Evolutionary conservation across 1,139 yeast species (phyloP).

Genomic region (Pichia sp.): DNA sequence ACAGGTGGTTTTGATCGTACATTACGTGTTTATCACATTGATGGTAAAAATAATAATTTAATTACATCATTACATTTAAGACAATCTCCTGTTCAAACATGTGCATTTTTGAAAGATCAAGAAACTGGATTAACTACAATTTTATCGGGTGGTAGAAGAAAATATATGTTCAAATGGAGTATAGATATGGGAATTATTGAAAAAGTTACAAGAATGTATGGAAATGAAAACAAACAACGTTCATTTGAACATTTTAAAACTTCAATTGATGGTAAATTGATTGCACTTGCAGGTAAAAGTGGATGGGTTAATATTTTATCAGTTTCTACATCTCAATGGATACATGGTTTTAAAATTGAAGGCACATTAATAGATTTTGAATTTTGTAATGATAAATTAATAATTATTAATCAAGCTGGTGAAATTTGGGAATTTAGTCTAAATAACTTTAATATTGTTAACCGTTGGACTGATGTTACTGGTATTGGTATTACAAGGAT

Average conservation of each 20-base stretch:
- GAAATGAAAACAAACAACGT: constrained; percentile 77
- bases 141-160: constrained; percentile 86
- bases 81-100: constrained; percentile 74
- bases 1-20: constrained; percentile 94
- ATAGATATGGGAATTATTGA: constrained; percentile 56
- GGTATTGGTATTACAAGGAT: constrained; percentile 79
- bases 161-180: constrained; percentile 91
- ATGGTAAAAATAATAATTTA: constrained; percentile 77
- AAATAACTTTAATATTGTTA: constrained; percentile 41
- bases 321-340: constrained; percentile 77
- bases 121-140: constrained; percentile 44
- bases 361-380: constrained; percentile 79
- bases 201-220: constrained; percentile 83
- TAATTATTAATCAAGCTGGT: constrained; percentile 73
- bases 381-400: constrained; percentile 38
- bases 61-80: constrained; percentile 78
- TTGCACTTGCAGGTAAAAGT: constrained; percentile 74
- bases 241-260: constrained; percentile 83
- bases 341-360: constrained; percentile 81
- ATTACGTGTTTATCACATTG: constrained; percentile 79
- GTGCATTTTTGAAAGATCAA: constrained; percentile 41
- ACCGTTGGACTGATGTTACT: constrained; percentile 82
- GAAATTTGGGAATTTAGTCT: constrained; percentile 86
- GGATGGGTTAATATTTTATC: constrained; percentile 88
- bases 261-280: constrained; percentile 61